phyloP scores from a whole-genome alignment of 1,284 basidiomycete genomes.

The Melampsora americana region DNA sequence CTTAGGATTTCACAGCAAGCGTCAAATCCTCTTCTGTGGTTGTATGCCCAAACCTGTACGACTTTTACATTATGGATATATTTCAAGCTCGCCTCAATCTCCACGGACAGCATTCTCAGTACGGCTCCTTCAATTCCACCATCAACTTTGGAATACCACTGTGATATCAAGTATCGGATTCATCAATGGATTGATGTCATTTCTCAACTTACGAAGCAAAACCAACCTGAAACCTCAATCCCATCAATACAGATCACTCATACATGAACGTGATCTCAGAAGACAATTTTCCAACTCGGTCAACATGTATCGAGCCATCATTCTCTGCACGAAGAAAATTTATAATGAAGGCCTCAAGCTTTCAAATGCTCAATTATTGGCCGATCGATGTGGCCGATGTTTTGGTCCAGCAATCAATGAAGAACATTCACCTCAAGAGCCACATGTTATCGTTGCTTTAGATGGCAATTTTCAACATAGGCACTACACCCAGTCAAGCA shows the following conservation, averaged over 20 bases:
- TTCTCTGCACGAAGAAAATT: background rate
- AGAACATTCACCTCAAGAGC: background rate
- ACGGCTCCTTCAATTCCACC: no score
- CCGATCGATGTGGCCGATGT: background rate
- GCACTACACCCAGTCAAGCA: no score
- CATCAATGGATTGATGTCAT: background rate
- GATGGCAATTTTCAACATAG: no score
- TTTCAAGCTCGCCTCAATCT: constrained; percentile 1
- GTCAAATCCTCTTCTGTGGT: background rate
- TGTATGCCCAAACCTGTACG: constrained; percentile 10
- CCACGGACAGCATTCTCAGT: background rate
- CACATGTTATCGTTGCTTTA: no score
- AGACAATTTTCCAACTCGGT: background rate
- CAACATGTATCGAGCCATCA: background rate
- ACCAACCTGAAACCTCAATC: background rate
- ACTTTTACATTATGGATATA: background rate
- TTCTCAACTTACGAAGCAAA: background rate
- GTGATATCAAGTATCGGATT: background rate
- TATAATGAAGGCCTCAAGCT: background rate
- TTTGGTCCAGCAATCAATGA: constrained; percentile 6
- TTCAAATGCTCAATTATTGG: background rate
- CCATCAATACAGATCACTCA: background rate
- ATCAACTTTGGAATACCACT: no score
- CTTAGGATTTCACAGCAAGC: background rate
- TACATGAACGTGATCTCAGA: background rate